Evolutionary conservation across 805 yeast genomes (phyloP), one percentile per base, ranked within the genome.

Genomic region (Ogataea neopini): DNA sequence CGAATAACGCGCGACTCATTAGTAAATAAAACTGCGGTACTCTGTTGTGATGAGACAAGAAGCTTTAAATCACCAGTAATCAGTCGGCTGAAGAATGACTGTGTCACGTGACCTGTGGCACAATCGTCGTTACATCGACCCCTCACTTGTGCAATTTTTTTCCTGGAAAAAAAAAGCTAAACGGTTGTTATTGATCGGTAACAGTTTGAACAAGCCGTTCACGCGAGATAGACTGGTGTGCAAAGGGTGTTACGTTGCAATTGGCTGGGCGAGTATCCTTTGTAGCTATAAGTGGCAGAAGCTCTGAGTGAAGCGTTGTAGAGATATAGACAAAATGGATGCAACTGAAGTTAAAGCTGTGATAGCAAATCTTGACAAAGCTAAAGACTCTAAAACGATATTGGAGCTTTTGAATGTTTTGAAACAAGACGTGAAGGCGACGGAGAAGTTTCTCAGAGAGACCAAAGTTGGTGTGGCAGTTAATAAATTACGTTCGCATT

Each of bases 401-500:
- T 61, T 86, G 46, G 86, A 84, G 62, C 77, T 91, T 14, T 70
- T 92, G 54, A 77, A 73, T 36, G 73, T 77, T 19, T 71, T 92
- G 51, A 82, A 85, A 56, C 79, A 76, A 47, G 88, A 87, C 10
- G 87, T 89, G 44, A 73, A 74, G 56, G 97, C 98, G 8, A 83
- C 95, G 1, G 98, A 92, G 62, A 80, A 83, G 63, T 73, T 92
- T 29, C 74, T 92, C 43, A 79, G 97, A 60, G 96, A 92, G 61
- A 94, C 99, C 7, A 90, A 89, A 66, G 92, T 94, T n/a, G 99
- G 99, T 54, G 92, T 94, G 14, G 92, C 91, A 7, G 97, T 94
- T 35, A 94, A 94, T 71, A 90, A 88, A 67, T 81, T 86, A 60
- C 81, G 96, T 54, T 70, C 87, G 7, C 81, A 83, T 40, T 61